Evolutionary conservation across 1,139 yeast species (phyloP), one percentile per base, ranked within the genome.

Genomic region (Blastobotrys elegans): DNA sequence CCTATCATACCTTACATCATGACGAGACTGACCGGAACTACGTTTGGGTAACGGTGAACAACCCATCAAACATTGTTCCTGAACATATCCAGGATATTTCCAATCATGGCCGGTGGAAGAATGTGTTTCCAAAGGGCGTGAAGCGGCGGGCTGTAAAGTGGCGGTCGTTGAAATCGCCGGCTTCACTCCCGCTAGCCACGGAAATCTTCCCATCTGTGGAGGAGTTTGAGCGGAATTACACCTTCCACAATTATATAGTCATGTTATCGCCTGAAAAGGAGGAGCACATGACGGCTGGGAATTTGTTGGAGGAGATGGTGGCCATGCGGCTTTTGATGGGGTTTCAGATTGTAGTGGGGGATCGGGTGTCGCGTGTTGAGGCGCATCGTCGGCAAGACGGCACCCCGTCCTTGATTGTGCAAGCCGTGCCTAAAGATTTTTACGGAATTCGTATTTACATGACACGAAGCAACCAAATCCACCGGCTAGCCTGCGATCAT

Each of bases 121-220:
- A 85, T 64, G 94, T 87, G 0, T 86, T 87, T 59, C 96, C 97
- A 0, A 74, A 75, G 13, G 76, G 77, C 39, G 78, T 81, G 21
- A 79, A 77, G 46, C 71, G 89, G 40, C 76, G 80, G 55, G 72
- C 78, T 11, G 83, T 90, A 40, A 90, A 90, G 61, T 94, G 98
- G 98, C 77, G 87, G 50, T 90, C 97, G 0, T 73, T 94, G 48
- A 84, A 88, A 31, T 80, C 96, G 0, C 99, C 99, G 0, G 97
- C 97, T 0, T 83, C 95, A 3, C 69, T 94, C 21, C 99, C 99
- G 0, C 71, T 84, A 0, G 80, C 87, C 1, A 81, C 95, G 0
- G 78, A 84, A 1, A 73, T 82, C 7, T 88, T 90, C 59, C 97
- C 97, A 0, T 67, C 82, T 0, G 68, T 73, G 4, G 70, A 73